These are phyloP conservation scores for Hylodesmum podocarpum DNA, from an alignment of 306 rosid species.

Conservation along the genomic window DNA sequence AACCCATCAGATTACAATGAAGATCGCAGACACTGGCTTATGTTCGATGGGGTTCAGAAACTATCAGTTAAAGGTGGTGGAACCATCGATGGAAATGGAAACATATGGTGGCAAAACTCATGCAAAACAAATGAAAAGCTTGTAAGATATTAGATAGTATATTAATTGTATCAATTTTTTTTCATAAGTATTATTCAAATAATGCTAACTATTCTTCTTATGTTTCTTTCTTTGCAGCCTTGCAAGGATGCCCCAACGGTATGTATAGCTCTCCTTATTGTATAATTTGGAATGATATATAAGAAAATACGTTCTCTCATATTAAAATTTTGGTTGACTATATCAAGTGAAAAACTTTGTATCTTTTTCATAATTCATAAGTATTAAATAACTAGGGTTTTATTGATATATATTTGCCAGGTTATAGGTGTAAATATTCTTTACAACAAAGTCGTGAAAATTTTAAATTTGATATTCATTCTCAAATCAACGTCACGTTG, in stretches of 20 bases:
- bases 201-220: constrained; percentile 7
- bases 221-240: constrained; percentile 53
- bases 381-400: background rate
- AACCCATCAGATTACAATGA: constrained; percentile 45
- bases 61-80: constrained; percentile 64
- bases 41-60: constrained; percentile 43
- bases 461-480: background rate
- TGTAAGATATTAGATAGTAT: background rate
- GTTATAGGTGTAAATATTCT: background rate
- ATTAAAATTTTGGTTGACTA: background rate
- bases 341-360: background rate
- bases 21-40: constrained; percentile 50
- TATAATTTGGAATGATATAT: background rate
- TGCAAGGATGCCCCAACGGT: constrained; percentile 90
- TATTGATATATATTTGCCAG: background rate
- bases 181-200: background rate
- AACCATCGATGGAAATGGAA: constrained; percentile 72
- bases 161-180: background rate
- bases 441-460: background rate
- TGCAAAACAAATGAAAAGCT: constrained; percentile 42
- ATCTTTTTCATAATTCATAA: background rate
- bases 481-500: background rate
- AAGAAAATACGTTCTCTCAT: background rate
- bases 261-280: background rate
- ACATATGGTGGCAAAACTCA: constrained; percentile 74